These are phyloP conservation scores for Ormosia semicastrata DNA, from an alignment of 306 rosid genomes.

Conservation along the genomic window DNA sequence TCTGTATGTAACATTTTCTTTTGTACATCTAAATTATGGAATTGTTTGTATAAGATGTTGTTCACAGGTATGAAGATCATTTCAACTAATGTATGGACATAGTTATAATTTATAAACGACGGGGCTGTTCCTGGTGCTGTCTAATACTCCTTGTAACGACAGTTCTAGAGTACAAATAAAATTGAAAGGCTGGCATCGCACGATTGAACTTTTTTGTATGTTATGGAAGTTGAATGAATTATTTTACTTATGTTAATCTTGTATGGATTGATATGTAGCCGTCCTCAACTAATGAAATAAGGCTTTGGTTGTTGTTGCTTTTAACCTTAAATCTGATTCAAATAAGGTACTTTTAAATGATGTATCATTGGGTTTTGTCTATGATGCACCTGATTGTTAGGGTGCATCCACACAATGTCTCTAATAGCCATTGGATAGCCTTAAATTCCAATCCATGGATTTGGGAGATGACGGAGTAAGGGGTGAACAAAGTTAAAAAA, in stretches of 20 bases:
- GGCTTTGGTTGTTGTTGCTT: background rate
- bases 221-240: constrained; percentile 1
- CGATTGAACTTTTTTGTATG: constrained; percentile 4
- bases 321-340: background rate
- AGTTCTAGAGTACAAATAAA: constrained; percentile 19
- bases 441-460: too few species aligned
- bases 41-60: constrained; percentile 43
- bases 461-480: too few species aligned
- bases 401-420: too few species aligned
- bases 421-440: too few species aligned
- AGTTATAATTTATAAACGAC: constrained; percentile 28
- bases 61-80: constrained; percentile 42
- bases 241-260: background rate
- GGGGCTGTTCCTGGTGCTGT: constrained; percentile 19
- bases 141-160: constrained; percentile 12
- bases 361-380: too few species aligned
- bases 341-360: background rate
- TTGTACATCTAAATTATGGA: constrained; percentile 52
- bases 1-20: constrained; percentile 41
- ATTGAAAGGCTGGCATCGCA: background rate
- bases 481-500: too few species aligned
- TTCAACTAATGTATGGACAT: constrained; percentile 24
- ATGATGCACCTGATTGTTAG: too few species aligned
- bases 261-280: background rate
- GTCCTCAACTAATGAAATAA: background rate